These are phyloP conservation scores for Apiotrichum montevideense DNA, from an alignment of 1,284 basidiomycete species.

Conservation along the genomic window DNA sequence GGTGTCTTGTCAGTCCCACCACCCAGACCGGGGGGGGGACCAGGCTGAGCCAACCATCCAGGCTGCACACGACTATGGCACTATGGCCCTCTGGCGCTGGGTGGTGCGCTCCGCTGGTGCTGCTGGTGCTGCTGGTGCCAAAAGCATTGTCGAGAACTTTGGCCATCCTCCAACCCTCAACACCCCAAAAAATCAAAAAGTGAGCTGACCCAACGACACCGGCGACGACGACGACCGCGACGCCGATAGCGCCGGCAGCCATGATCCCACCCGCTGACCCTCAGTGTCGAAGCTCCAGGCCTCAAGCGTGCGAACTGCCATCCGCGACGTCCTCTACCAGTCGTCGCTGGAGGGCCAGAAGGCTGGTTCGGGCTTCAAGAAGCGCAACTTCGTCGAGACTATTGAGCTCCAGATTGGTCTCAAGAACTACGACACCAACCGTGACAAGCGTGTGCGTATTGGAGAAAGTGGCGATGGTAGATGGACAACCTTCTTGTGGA, in stretches of 20 bases:
- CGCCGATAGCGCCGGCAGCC: too few species aligned
- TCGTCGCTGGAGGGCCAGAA: slow-evolving; percentile 50
- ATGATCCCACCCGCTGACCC: not conserved
- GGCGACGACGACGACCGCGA: not conserved
- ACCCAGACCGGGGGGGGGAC: too few species aligned
- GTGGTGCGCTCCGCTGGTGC: too few species aligned
- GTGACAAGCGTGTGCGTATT: slow-evolving; percentile 64
- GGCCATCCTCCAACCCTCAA: slow-evolving; percentile 1
- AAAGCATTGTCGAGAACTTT: not conserved
- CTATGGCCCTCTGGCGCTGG: too few species aligned
- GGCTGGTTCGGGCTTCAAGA: slow-evolving; percentile 51
- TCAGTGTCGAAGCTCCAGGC: slow-evolving; percentile 70
- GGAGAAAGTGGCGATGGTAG: not conserved
- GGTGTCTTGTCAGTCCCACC: not conserved
- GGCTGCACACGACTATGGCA: too few species aligned
- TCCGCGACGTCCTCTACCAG: slow-evolving; percentile 73
- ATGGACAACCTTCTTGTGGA: too few species aligned
- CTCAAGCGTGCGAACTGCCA: slow-evolving; percentile 95
- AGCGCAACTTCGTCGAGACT: slow-evolving; percentile 60
- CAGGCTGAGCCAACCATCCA: not conserved
- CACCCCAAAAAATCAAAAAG: slow-evolving; percentile 4
- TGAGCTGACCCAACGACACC: not conserved
- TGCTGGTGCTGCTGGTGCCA: not conserved
- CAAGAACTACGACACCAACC: slow-evolving; percentile 79
- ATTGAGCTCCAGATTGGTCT: slow-evolving; percentile 94